A percentile compares a stretch with the other conserved stretches of the same genome.
phyloP scores from a whole-genome alignment of 1,284 basidiomycete genomes.

The Heterobasidion parviporum region DNA sequence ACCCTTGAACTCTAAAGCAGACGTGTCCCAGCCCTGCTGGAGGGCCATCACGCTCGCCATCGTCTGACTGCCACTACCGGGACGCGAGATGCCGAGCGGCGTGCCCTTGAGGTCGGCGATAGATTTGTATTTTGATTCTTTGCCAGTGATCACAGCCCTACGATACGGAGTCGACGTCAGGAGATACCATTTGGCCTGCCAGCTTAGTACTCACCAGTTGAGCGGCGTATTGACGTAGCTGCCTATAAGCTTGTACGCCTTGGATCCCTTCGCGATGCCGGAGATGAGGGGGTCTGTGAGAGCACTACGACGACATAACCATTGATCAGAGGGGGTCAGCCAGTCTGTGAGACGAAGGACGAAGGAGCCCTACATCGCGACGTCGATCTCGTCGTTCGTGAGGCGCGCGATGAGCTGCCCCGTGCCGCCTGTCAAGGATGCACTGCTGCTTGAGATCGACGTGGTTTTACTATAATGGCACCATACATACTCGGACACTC shows the following conservation, averaged over 20 bases:
- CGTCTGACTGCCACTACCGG: conserved; percentile 84
- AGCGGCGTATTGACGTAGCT: conserved; percentile 87
- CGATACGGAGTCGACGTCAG: not conserved
- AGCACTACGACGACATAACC: conserved; percentile 37
- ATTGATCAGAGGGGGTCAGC: not conserved
- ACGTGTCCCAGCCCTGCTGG: conserved; percentile 75
- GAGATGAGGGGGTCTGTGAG: conserved; percentile 92
- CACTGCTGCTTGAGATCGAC: not conserved
- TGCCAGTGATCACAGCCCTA: conserved; percentile 92
- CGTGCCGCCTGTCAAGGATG: conserved; percentile 59
- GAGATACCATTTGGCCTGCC: no score
- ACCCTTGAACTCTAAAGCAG: conserved; percentile 74
- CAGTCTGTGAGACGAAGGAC: conserved; percentile 12
- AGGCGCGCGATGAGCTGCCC: conserved; percentile 84
- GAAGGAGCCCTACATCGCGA: conserved; percentile 58
- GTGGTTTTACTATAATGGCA: not conserved
- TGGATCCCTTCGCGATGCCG: conserved; percentile 84
- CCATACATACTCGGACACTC: conserved; percentile 77
- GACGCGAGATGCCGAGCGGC: conserved; percentile 84
- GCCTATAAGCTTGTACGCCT: conserved; percentile 86
- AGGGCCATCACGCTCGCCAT: conserved; percentile 95
- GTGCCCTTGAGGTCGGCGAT: conserved; percentile 77
- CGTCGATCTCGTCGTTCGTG: conserved; percentile 79
- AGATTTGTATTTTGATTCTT: conserved; percentile 59
- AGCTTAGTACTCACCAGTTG: conserved; percentile 54